Evolutionary conservation across 768 basidiomycete species (phyloP), one percentile per base, ranked within the genome.

Genomic region (Neoboletus magnificus): DNA sequence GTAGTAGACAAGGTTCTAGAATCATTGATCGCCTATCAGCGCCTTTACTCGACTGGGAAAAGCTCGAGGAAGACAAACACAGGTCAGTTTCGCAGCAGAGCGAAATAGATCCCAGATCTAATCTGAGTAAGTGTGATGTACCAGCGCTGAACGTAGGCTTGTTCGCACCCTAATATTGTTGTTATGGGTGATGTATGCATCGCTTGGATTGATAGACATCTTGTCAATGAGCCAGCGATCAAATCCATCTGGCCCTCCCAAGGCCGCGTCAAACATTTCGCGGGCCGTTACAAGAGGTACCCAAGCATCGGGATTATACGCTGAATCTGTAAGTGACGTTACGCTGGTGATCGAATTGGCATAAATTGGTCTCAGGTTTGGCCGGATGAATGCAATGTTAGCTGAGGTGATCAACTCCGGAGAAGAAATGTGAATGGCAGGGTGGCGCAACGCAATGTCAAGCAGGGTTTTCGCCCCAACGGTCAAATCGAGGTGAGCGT

Each of bases 21-120:
- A 12, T 35, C 30, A 44, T 48, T 25, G 15, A 15, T 55, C 13
- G 20, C 23, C 37, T 4, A 10, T 63, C 44, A 58, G 46, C 18
- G 22, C n/a, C 22, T 8, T 44, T 1, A 30, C 33, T 33, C 15
- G 22, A 13, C 29, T 20, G 12, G 13, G 27, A 15, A n/a, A 18
- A n/a, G 11, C 40, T 13, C 16, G 18, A 27, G 37, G 47, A 35
- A 16, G 18, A 71, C 76, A 50, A 66, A 86, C 86, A 16, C 65
- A 59, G 22, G 81, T 76, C 0, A 82, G 77, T 0, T 47, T 29
- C 60, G 84, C 84, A 0, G 80, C 84, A 63, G 74, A 82, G 16
- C 63, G 60, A 63, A 92, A 91, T 58, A 89, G 89, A 42, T 81
- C 67, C 89, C 89, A 91, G 46, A 91, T 91, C 88, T 90, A 55